A percentile compares a stretch with the other conserved stretches of the same genome.
These are phyloP conservation scores for Blastobotrys arbuscula DNA, from an alignment of 1,139 yeast species.

Conservation along the genomic window DNA sequence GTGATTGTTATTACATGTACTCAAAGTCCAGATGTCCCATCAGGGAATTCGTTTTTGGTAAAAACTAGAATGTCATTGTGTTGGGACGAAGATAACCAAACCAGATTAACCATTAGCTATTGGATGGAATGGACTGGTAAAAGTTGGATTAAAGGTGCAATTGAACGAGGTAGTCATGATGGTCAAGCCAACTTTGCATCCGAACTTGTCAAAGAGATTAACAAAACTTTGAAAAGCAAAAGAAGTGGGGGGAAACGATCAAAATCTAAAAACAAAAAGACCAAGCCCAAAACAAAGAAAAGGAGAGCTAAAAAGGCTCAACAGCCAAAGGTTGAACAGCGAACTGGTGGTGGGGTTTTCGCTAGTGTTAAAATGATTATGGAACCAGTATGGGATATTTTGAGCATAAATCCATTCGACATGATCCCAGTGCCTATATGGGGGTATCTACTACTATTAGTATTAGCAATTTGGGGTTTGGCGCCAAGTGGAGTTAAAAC, in stretches of 20 bases:
- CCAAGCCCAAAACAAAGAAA: slow-evolving; percentile 13
- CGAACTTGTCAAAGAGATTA: slow-evolving; percentile 53
- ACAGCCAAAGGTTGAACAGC: background rate
- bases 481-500: slow-evolving; percentile 9
- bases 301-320: background rate
- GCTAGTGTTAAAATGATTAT: background rate
- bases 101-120: slow-evolving; percentile 60
- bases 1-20: slow-evolving; percentile 63
- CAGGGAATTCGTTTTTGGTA: slow-evolving; percentile 76
- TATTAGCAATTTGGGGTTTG: slow-evolving; percentile 20
- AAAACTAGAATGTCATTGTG: slow-evolving; percentile 57
- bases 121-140: slow-evolving; percentile 87
- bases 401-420: slow-evolving; percentile 15
- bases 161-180: slow-evolving; percentile 86
- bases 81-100: slow-evolving; percentile 72
- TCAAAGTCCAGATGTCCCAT: slow-evolving; percentile 91
- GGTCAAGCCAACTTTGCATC: slow-evolving; percentile 78
- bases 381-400: background rate
- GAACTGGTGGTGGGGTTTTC: background rate
- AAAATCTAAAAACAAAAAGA: slow-evolving; percentile 19
- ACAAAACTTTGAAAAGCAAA: slow-evolving; percentile 35
- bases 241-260: slow-evolving; percentile 18
- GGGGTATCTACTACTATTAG: slow-evolving; percentile 17
- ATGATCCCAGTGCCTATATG: slow-evolving; percentile 20
- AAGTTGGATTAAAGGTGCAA: slow-evolving; percentile 85